Base-by-base conservation (phyloP, 805 yeast species). In the Ogataea naganishii region DNA sequence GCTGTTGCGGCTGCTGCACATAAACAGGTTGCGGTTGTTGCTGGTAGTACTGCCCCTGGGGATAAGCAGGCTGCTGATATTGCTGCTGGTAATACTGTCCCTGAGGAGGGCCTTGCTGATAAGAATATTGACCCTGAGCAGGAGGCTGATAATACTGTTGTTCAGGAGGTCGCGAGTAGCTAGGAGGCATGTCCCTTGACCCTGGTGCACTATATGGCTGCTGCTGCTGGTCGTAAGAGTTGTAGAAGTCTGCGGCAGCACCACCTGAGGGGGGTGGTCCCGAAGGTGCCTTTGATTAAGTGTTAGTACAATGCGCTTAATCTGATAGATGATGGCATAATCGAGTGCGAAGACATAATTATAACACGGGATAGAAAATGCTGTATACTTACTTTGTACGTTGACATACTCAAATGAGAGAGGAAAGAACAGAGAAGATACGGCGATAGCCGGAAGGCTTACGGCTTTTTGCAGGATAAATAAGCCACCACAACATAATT, bases 1-100 rank as follows among this genome's bases (percentile, higher is more conserved):
- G 61, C 6, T 63, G 66, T 29, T 51, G 66, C 40, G 66, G 75
- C 40, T 69, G 75, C 40, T 69, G 76, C 14, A 68, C 73, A 30
- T 69, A 69, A 8, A 68, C 58, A 0, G 75, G 74, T 40, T 68
- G 74, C 31, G 56, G 72, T 36, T 51, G 63, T 37, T 62, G 69
- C 29, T 60, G 64, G 35, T 58, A 59, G 23, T 49, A 51, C 10
- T 50, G 53, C 21, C 49, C 60, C 31, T 43, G 57, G 11, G 46
- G 56, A 29, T 44, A 59, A 32, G 46, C 49, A 12, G 42, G 42
- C 23, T 36, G 43, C 14, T 36, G 41, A 12, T 35, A 44, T 22
- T 38, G 48, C 14, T 31, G 44, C n/a, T 30, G 34, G 18, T 43
- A 41, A 17, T 35, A 23, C 28, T 30, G 21, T 38, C 40, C 27